These are phyloP conservation scores for Debaryomyces hansenii DNA, from an alignment of 805 yeast genomes.

Conservation along the genomic window DNA sequence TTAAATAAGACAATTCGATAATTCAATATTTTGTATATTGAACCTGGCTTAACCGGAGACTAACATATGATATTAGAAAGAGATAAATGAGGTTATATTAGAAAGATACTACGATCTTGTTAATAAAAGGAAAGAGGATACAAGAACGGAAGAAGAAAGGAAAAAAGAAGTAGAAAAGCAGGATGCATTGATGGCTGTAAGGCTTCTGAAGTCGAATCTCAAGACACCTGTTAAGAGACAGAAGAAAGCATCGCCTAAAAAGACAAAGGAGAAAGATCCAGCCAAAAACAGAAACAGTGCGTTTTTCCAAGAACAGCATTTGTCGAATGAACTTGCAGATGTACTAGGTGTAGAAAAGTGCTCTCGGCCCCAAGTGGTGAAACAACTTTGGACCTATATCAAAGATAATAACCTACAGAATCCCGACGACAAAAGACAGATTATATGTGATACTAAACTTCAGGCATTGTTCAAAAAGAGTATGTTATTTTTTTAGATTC, in stretches of 20 bases:
- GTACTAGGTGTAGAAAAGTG: slow-evolving; percentile 44
- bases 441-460: slow-evolving; percentile 61
- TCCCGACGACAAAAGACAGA: slow-evolving; percentile 63
- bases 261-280: slow-evolving; percentile 11
- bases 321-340: slow-evolving; percentile 52
- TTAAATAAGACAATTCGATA: slow-evolving; percentile 3
- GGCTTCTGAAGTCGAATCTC: slow-evolving; percentile 38
- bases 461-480: slow-evolving; percentile 58
- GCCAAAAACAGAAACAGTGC: slow-evolving; percentile 27
- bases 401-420: slow-evolving; percentile 62
- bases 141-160: slow-evolving; percentile 15
- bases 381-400: slow-evolving; percentile 69
- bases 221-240: slow-evolving; percentile 21
- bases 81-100: slow-evolving; percentile 59
- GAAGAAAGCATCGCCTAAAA: slow-evolving; percentile 7
- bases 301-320: slow-evolving; percentile 42
- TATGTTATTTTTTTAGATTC: slow-evolving; percentile 18
- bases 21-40: not conserved
- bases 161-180: slow-evolving; percentile 40
- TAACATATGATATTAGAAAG: slow-evolving; percentile 41
- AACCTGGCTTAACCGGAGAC: slow-evolving; percentile 3
- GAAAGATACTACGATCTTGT: slow-evolving; percentile 52
- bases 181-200: slow-evolving; percentile 54
- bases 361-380: slow-evolving; percentile 72
- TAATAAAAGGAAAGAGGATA: slow-evolving; percentile 37